A percentile compares a stretch with the other conserved stretches of the same genome.
phyloP scores from a whole-genome alignment of 2,329 filamentous ascomycete genomes.

The Colletotrichum echinochloae region DNA sequence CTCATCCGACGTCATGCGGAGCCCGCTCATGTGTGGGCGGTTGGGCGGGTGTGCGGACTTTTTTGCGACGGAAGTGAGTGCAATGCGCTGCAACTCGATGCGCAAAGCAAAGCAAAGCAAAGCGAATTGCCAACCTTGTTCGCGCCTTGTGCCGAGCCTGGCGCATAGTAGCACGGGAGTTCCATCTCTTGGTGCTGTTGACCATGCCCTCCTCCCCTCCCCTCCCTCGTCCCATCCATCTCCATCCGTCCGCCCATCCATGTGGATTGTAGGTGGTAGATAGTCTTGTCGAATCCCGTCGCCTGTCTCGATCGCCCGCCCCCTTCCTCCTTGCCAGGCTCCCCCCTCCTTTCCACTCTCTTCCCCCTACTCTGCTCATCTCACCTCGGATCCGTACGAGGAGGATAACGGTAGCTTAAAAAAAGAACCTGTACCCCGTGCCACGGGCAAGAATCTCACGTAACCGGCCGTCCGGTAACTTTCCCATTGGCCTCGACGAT shows the following conservation, averaged over 20 bases:
- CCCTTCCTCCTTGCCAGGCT: neutral
- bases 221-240: constrained; percentile 3
- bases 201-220: too few relatives aligned
- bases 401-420: constrained; percentile 13
- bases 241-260: constrained; percentile 1
- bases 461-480: constrained; percentile 17
- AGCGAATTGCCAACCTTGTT: constrained; percentile 21
- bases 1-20: constrained; percentile 23
- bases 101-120: too few relatives aligned
- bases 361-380: neutral
- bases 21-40: constrained; percentile 31
- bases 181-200: constrained; percentile 20
- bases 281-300: neutral
- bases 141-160: constrained; percentile 35
- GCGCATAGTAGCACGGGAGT: constrained; percentile 1
- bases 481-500: constrained; percentile 8
- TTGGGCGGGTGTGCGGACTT: constrained; percentile 11
- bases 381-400: neutral
- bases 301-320: neutral
- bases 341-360: neutral
- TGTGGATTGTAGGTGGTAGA: constrained; percentile 1
- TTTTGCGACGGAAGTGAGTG: too few relatives aligned
- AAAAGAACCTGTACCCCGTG: constrained; percentile 1
- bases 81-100: constrained; percentile 14
- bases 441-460: constrained; percentile 30